phyloP scores from a whole-genome alignment of 148 eudicot species.

The Rheum nobile region DNA sequence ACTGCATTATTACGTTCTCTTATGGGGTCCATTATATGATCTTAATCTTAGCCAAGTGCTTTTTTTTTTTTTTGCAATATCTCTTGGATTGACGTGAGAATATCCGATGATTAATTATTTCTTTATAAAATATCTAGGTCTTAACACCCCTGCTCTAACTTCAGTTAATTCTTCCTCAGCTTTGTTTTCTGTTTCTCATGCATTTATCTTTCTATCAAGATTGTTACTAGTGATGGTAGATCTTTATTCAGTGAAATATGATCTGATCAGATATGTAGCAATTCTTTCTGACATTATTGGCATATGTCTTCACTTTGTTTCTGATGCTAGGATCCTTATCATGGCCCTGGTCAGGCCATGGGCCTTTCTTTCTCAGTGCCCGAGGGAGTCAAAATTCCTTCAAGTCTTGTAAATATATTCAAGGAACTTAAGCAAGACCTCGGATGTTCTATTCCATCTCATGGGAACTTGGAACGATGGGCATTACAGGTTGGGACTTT shows the following conservation, averaged over 20 bases:
- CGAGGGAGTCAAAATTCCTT: slow-evolving; percentile 66
- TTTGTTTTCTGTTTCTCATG: neutral
- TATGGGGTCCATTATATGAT: neutral
- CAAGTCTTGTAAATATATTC: slow-evolving; percentile 79
- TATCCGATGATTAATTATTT: neutral
- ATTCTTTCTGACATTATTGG: neutral
- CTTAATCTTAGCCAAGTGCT: neutral
- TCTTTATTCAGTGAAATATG: neutral
- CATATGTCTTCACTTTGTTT: neutral
- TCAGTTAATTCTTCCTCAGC: neutral
- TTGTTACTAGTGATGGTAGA: neutral
- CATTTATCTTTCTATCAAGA: neutral
- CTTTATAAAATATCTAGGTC: neutral
- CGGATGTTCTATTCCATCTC: slow-evolving; percentile 67
- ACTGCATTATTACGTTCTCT: neutral
- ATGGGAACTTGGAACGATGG: slow-evolving; percentile 94
- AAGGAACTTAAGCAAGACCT: slow-evolving; percentile 86
- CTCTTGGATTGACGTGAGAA: neutral
- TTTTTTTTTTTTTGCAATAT: neutral
- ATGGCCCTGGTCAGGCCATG: slow-evolving; percentile 98
- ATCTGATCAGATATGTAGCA: neutral
- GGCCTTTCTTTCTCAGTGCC: slow-evolving; percentile 96
- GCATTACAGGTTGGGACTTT: slow-evolving; percentile 58
- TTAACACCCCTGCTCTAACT: neutral
- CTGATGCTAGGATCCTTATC: slow-evolving; percentile 76